Evolutionary conservation across 805 yeast genomes (phyloP), one percentile per base, ranked within the genome.

Genomic region (Starmerella potacharoeniae): DNA sequence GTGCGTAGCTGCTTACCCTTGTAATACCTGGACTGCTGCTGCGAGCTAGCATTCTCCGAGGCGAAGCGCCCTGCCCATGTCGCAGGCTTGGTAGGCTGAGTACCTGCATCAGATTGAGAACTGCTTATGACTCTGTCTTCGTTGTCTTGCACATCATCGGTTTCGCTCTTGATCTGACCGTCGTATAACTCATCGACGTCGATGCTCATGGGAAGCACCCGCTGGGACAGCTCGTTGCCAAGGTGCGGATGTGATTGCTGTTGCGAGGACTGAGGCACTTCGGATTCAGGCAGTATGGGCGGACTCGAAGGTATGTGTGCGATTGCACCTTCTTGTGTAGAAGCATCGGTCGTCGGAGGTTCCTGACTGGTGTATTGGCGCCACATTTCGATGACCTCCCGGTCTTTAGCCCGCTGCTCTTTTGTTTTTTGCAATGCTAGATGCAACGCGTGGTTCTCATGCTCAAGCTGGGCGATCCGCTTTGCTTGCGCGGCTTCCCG

Each of bases 151-250:
- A 14, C n/a, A 10, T 14, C 14, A 10, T 4, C 39, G 39, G 6
- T 35, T 42, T 22, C 30, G 6, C 6, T 14, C 9, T 13, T 22
- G 17, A 6, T 36, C 35, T 28, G 36, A 28, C 11, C 42, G 29
- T 48, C 51, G 13, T 28, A 48, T 2, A 48, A 37, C n/a, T 53
- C 56, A n/a, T 46, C 46, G 11, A 54, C 44, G 11, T 44, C 57
- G 4, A 55, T 51, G 30, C 58, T 55, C 48, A 49, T 43, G 3
- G 58, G 58, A 13, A 55, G 29, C 2, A 55, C 37, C 4, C 55
- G 49, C 33, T 55, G 58, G 31, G 55, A 47, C 9, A 49, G 51
- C 17, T 10, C 17, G 4, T 9, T 31, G 10, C 39, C 31, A 22
- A 22, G 22, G 3, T 22, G 22, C 2, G 22, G 22, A 31, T 41